Base-by-base conservation (phyloP, 805 yeast species). In the Candida multigemmis region DNA sequence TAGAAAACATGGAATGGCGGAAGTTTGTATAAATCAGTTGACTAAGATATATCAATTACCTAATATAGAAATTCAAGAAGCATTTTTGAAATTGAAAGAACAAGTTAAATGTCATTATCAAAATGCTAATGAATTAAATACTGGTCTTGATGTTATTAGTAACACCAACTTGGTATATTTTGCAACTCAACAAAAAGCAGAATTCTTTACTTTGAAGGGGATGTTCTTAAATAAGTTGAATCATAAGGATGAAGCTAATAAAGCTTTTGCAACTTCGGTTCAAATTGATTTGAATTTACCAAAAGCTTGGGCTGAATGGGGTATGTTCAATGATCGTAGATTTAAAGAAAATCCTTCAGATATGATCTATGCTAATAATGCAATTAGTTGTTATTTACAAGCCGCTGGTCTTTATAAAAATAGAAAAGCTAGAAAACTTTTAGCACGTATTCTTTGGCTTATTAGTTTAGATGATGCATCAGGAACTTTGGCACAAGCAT, bases 251-350 rank as follows among this genome's bases (percentile, higher is more conserved):
- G 96, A 89, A 43, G 97, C 99, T 9, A 87, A 91, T 48, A 94
- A 91, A 49, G 96, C 96, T 0, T 91, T 91, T 60, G 95, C 97
- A 2, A 84, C 96, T 2, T 96, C 98, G 1, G 96, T 91, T 12
- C 97, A 91, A 52, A 77, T 91, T 31, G 98, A 93, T 46, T 68
- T 89, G 40, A 85, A 87, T 43, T 56, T 91, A 24, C 95, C 97
- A 2, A 89, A 91, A 50, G 97, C 98, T 0, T 91, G 99, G 99
- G 97, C 96, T 3, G 96, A 93, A 50, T 91, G 99, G 99, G 99
- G 98, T 34, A 75, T 77, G 48, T 91, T 85, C 59, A 87, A 87
- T 48, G 98, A 91, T 41, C 72, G 77, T 16, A 65, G 95, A 22
- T 77, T 85, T 50, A 81, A 83, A 38, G 94, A 85, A 38, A 78